Evolutionary conservation across 148 eudicot genomes (phyloP).

Genomic region (Gaultheria prostrata): DNA sequence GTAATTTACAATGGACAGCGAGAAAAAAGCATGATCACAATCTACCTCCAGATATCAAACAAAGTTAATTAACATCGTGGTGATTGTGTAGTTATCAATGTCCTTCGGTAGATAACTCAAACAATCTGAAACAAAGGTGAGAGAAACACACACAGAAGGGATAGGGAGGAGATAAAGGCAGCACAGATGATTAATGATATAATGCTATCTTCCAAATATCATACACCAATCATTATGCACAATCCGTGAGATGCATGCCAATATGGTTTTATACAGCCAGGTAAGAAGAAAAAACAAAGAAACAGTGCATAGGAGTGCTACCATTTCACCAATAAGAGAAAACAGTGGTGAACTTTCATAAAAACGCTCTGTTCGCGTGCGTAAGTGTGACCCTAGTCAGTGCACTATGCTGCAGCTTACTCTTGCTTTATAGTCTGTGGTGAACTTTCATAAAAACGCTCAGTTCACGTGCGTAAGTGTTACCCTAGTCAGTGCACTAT

Average conservation of each 20-base stretch:
- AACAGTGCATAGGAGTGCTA: not conserved
- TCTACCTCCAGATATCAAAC: not conserved
- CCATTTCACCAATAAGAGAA: not conserved
- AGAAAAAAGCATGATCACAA: not conserved
- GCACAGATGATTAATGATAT: no score
- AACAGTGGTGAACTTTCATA: not conserved
- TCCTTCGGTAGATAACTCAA: not conserved
- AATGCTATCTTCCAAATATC: not conserved
- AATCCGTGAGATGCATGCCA: not conserved
- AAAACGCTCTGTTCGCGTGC: no score
- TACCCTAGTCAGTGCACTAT: no score
- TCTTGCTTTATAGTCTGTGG: no score
- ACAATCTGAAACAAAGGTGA: not conserved
- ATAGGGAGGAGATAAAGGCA: not conserved
- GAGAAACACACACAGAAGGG: not conserved
- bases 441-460: not conserved
- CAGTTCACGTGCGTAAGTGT: no score
- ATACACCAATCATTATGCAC: not conserved
- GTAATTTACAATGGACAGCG: conserved; percentile 1
- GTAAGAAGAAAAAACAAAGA: not conserved
- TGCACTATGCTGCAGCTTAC: no score
- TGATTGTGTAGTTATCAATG: not conserved
- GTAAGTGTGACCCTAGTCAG: no score
- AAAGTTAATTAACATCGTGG: no score
- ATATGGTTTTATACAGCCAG: not conserved